phyloP scores from a whole-genome alignment of 441 rosid genomes.

The Eutrema salsugineum region DNA sequence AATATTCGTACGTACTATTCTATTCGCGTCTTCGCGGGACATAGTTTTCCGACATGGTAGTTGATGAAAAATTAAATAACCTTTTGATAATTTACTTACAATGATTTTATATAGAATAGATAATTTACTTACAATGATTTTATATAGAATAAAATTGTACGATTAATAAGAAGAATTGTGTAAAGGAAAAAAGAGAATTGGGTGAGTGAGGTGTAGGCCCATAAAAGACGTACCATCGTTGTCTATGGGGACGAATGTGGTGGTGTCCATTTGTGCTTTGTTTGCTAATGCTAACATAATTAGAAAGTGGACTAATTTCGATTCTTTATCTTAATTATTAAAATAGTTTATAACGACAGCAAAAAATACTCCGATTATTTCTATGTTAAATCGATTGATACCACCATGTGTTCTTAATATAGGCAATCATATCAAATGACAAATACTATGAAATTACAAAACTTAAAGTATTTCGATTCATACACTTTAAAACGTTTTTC shows the following conservation, averaged over 20 bases:
- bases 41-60: not conserved
- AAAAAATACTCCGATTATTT: not conserved
- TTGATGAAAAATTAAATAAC: not conserved
- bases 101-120: not conserved
- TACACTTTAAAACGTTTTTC: not conserved
- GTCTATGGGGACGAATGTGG: slow-evolving; percentile 4
- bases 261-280: slow-evolving; percentile 32
- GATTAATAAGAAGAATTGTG: not conserved
- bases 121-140: not conserved
- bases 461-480: not conserved
- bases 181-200: not conserved
- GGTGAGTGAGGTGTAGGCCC: slow-evolving; percentile 24
- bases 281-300: slow-evolving; percentile 29
- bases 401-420: slow-evolving; percentile 11
- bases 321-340: not conserved
- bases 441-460: not conserved
- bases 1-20: slow-evolving; percentile 18
- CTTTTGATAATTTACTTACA: not conserved
- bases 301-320: slow-evolving; percentile 27
- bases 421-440: slow-evolving; percentile 13
- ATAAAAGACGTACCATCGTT: slow-evolving; percentile 28
- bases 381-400: not conserved
- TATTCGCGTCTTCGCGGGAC: too few species aligned
- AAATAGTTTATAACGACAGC: not conserved
- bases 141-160: not conserved